Percentiles rank a stretch among this genome's conserved stretches.
phyloP scores from a whole-genome alignment of 2,329 filamentous ascomycete genomes.

The Orbilia brochopaga region DNA sequence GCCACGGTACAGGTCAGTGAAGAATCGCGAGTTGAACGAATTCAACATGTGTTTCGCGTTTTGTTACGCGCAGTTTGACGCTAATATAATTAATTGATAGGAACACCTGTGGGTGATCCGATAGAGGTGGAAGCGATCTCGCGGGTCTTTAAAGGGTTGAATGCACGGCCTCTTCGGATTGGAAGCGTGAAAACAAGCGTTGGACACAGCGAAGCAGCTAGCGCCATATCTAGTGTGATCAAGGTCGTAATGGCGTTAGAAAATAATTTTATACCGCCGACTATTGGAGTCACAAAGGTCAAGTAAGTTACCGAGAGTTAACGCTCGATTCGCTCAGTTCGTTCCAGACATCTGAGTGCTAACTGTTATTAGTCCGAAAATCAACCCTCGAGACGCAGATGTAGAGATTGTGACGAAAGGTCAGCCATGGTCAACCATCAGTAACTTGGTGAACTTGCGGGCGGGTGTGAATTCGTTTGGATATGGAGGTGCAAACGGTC shows the following conservation, averaged over 20 bases:
- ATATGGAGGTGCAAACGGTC: constrained; percentile 51
- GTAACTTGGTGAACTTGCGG: not conserved
- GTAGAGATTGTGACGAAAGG: constrained; percentile 20
- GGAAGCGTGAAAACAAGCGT: constrained; percentile 66
- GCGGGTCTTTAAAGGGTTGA: constrained; percentile 4
- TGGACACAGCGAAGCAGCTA: constrained; percentile 62
- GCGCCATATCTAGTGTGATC: constrained; percentile 22
- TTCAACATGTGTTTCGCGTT: too few relatives aligned
- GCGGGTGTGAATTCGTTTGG: constrained; percentile 55
- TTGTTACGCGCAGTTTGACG: too few relatives aligned
- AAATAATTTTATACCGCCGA: constrained; percentile 26
- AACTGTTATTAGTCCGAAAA: constrained; percentile 4
- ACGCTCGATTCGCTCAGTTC: too few relatives aligned
- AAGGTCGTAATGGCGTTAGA: constrained; percentile 28
- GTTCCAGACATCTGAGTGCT: not conserved
- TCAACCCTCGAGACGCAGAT: constrained; percentile 4
- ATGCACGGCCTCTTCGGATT: constrained; percentile 60
- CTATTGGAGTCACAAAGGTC: constrained; percentile 13
- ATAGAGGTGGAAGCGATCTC: constrained; percentile 37
- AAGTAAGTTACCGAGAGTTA: not conserved
- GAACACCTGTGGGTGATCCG: constrained; percentile 56
- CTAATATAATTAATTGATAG: not conserved
- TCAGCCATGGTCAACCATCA: constrained; percentile 18
- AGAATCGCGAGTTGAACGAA: too few relatives aligned
- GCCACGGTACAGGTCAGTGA: constrained; percentile 67